phyloP scores from a whole-genome alignment of 192 early-diverging fungal species.

The Coemansia erecta region DNA sequence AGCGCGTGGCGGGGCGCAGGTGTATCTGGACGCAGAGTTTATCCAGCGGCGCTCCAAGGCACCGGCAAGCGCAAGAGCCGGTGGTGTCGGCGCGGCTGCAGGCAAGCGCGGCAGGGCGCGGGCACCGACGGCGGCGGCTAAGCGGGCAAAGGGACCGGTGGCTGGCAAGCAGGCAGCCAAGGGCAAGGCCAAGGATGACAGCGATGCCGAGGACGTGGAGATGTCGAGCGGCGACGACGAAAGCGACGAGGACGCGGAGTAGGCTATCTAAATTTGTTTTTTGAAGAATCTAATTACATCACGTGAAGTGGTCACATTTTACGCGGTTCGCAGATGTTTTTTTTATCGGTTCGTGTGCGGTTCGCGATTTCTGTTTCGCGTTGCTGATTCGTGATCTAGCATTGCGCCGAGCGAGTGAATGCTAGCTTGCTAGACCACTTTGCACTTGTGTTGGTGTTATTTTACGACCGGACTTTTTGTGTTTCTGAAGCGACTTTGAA shows the following conservation, averaged over 20 bases:
- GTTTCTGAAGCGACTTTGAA: too few species aligned
- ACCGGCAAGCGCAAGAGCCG: slow-evolving; percentile 11
- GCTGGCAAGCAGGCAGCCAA: slow-evolving; percentile 21
- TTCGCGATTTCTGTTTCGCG: too few species aligned
- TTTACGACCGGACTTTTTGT: too few species aligned
- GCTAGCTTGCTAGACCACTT: too few species aligned
- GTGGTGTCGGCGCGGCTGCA: slow-evolving; percentile 4
- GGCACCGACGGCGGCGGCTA: neutral
- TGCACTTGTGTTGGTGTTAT: too few species aligned
- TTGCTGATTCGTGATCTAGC: too few species aligned
- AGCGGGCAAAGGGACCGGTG: slow-evolving; percentile 5
- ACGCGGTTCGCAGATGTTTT: too few species aligned
- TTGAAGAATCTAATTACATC: too few species aligned
- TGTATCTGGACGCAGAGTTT: slow-evolving; percentile 38
- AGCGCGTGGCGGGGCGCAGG: slow-evolving; percentile 16
- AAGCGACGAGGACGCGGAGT: slow-evolving; percentile 14
- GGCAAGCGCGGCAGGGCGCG: slow-evolving; percentile 23
- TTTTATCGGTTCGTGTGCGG: too few species aligned
- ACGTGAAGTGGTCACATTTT: too few species aligned
- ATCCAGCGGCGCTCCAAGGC: slow-evolving; percentile 27
- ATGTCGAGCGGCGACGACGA: slow-evolving; percentile 17
- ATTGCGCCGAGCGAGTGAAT: too few species aligned
- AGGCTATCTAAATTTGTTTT: slow-evolving; percentile 6
- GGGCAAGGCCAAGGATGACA: neutral
- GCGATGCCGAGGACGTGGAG: slow-evolving; percentile 10